Percentiles rank a stretch among this genome's conserved stretches.
phyloP scores from a whole-genome alignment of 2,329 filamentous ascomycete genomes.

The Geosmithia putterillii region DNA sequence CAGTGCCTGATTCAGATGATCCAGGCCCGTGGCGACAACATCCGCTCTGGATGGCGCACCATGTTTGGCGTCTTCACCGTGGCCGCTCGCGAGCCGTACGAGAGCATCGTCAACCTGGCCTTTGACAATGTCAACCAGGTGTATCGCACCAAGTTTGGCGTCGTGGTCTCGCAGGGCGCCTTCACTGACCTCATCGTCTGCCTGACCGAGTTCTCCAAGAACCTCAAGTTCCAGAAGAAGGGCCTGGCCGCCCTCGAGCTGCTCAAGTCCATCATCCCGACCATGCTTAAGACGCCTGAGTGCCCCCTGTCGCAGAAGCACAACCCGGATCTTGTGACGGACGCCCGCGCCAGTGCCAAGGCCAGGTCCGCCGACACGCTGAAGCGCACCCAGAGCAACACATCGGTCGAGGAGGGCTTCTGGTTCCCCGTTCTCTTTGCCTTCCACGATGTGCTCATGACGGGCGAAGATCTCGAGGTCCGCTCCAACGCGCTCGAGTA shows the following conservation, averaged over 20 bases:
- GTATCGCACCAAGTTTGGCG: constrained; percentile 88
- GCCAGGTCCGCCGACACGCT: constrained; percentile 30
- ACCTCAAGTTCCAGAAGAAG: constrained; percentile 97
- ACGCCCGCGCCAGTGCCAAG: constrained; percentile 28
- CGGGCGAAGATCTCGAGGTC: constrained; percentile 93
- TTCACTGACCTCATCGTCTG: constrained; percentile 96
- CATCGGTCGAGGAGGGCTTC: constrained; percentile 90
- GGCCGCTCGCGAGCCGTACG: constrained; percentile 82
- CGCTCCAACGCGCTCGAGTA: constrained; percentile 85
- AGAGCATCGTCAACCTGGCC: constrained; percentile 90
- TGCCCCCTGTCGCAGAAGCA: constrained; percentile 70
- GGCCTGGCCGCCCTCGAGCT: constrained; percentile 91
- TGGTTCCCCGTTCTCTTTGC: constrained; percentile 98
- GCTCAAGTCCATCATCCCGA: constrained; percentile 82
- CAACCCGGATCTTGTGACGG: constrained; percentile 18
- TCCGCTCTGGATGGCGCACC: constrained; percentile 94
- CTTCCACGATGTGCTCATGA: constrained; percentile 99
- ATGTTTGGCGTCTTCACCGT: constrained; percentile 99
- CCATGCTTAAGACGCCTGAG: constrained; percentile 91
- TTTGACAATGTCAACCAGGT: constrained; percentile 95
- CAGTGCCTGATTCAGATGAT: constrained; percentile 99
- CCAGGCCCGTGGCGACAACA: constrained; percentile 90
- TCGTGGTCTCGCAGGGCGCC: constrained; percentile 91
- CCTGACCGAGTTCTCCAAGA: constrained; percentile 97
- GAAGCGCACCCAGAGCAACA: constrained; percentile 52